These are phyloP conservation scores for Clausena lansium DNA, from an alignment of 345 rosid species.

Conservation along the genomic window DNA sequence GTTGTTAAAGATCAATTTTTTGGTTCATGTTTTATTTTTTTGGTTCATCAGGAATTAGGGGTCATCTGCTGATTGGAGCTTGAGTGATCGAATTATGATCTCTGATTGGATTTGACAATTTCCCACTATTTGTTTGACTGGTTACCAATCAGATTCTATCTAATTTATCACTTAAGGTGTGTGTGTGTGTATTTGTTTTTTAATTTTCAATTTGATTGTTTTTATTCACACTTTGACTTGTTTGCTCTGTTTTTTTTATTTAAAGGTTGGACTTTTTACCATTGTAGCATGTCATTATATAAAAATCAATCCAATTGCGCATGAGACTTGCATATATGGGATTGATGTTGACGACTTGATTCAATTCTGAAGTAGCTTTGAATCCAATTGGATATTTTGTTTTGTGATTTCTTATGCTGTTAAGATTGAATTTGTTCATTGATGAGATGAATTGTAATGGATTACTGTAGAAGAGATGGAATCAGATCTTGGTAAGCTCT, in stretches of 20 bases:
- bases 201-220: slow-evolving; percentile 27
- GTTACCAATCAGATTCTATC: slow-evolving; percentile 60
- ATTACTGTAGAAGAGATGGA: slow-evolving; percentile 73
- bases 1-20: slow-evolving; percentile 19
- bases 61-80: slow-evolving; percentile 37
- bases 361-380: slow-evolving; percentile 16
- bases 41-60: slow-evolving; percentile 29
- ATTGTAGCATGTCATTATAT: background rate
- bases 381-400: slow-evolving; percentile 6
- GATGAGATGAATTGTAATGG: slow-evolving; percentile 32
- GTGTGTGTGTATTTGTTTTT: background rate
- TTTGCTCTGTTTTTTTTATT: slow-evolving; percentile 4
- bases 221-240: slow-evolving; percentile 30
- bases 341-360: slow-evolving; percentile 16
- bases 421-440: slow-evolving; percentile 31
- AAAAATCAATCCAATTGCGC: background rate
- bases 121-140: slow-evolving; percentile 46
- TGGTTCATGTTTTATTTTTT: slow-evolving; percentile 8
- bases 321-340: slow-evolving; percentile 11
- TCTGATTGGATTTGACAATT: slow-evolving; percentile 53
- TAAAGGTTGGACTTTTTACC: background rate
- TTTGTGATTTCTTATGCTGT: slow-evolving; percentile 14
- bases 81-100: slow-evolving; percentile 52
- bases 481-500: slow-evolving; percentile 98
- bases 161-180: slow-evolving; percentile 40